Conservation (phyloP, 176 grass and related monocot species). For the Coix lacrymajobi region DNA sequence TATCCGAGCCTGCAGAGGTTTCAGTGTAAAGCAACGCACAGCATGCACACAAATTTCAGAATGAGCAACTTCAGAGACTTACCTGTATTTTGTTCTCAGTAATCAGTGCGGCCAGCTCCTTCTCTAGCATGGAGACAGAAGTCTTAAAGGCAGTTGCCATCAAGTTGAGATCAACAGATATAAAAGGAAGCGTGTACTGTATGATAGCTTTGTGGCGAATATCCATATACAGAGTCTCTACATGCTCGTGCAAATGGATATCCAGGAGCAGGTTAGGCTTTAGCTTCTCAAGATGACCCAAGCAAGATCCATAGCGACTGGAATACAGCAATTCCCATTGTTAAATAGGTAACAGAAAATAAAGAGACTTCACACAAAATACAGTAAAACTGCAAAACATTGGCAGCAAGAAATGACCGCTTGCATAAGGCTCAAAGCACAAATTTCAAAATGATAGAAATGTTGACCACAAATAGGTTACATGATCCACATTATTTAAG, state of each 20-base stretch:
- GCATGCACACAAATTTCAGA: neutral
- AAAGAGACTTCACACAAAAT: neutral
- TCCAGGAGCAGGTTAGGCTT: conserved; percentile 71
- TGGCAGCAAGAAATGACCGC: neutral
- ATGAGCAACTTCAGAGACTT: neutral
- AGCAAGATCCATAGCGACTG: conserved; percentile 68
- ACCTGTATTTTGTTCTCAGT: conserved; percentile 89
- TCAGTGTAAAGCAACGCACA: neutral
- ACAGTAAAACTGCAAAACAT: neutral
- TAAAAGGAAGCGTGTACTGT: conserved; percentile 94
- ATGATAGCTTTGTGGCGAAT: conserved; percentile 86
- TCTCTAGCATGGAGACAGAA: conserved; percentile 66
- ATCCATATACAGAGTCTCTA: conserved; percentile 58
- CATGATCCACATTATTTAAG: neutral
- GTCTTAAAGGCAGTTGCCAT: conserved; percentile 95
- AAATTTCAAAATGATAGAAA: neutral
- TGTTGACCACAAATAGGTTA: neutral
- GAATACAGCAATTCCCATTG: neutral
- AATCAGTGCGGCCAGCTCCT: conserved; percentile 85
- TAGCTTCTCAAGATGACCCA: conserved; percentile 74
- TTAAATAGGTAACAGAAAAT: conserved; percentile 22
- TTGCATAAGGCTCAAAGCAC: neutral
- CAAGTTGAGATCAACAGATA: conserved; percentile 87
- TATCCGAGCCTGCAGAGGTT: conserved; percentile 74
- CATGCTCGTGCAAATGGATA: conserved; percentile 62